Percentiles rank a stretch among this genome's conserved stretches.
These are phyloP conservation scores for Malassezia japonica DNA, from an alignment of 1,284 basidiomycete genomes.

Conservation along the genomic window DNA sequence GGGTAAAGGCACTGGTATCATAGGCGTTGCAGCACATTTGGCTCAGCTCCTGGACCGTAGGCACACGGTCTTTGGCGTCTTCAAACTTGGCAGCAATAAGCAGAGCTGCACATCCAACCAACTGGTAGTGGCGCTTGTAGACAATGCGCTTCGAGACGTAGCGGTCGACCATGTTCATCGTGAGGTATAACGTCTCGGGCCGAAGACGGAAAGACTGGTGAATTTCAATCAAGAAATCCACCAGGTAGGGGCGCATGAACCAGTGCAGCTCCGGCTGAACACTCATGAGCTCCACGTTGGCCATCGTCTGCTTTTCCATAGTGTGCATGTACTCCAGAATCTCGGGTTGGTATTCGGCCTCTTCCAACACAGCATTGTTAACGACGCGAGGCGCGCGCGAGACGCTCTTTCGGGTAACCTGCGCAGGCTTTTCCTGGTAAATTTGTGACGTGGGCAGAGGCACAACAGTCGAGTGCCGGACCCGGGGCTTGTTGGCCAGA, in stretches of 20 bases:
- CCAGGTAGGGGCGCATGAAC: conserved; percentile 92
- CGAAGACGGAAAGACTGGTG: conserved; percentile 82
- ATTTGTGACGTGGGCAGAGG: not conserved
- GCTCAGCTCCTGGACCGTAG: conserved; percentile 81
- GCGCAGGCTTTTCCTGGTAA: conserved; percentile 22
- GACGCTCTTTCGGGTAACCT: not conserved
- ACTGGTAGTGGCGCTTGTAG: conserved; percentile 97
- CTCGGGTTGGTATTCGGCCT: conserved; percentile 91
- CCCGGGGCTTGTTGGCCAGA: not conserved
- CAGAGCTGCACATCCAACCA: conserved; percentile 92
- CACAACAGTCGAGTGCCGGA: conserved; percentile 5
- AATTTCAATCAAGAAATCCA: conserved; percentile 97
- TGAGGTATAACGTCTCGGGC: conserved; percentile 94
- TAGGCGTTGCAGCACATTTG: conserved; percentile 91
- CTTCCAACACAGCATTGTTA: conserved; percentile 48
- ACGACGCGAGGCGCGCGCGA: conserved; percentile 35
- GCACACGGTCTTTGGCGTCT: conserved; percentile 95
- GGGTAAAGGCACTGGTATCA: conserved; percentile 80
- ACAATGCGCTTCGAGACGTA: conserved; percentile 97
- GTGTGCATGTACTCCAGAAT: conserved; percentile 85
- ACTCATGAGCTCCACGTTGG: conserved; percentile 87
- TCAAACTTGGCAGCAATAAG: conserved; percentile 99
- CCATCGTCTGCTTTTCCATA: conserved; percentile 85
- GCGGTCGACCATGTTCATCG: conserved; percentile 96
- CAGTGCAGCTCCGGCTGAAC: conserved; percentile 85